Percentiles rank a stretch among this genome's conserved stretches.
Conservation (phyloP, 805 yeast species). For the Ogataea pini region DNA sequence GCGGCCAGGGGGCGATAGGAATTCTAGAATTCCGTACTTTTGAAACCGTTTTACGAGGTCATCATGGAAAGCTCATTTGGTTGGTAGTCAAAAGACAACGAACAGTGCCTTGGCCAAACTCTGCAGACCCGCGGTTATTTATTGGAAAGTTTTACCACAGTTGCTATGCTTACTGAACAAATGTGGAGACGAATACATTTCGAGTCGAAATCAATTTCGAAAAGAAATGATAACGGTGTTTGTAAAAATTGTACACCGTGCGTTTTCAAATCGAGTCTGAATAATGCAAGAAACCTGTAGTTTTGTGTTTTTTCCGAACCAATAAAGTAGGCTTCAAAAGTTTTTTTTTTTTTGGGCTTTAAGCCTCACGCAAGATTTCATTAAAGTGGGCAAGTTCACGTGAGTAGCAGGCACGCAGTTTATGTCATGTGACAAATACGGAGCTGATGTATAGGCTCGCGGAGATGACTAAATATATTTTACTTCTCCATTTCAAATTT, state of each 20-base stretch:
- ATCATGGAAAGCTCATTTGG: background rate
- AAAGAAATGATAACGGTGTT: background rate
- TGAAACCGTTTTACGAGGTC: background rate
- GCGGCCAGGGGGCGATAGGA: background rate
- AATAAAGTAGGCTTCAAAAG: too few species aligned
- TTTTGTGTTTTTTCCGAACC: too few species aligned
- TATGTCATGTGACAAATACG: too few species aligned
- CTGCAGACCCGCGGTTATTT: background rate
- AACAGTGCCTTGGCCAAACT: background rate
- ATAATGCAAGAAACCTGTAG: too few species aligned
- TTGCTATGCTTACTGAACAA: background rate
- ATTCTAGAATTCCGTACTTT: background rate
- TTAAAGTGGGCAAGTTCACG: too few species aligned
- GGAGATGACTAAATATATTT: too few species aligned
- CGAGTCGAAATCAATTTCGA: background rate
- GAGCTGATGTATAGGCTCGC: too few species aligned
- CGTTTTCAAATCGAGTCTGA: too few species aligned
- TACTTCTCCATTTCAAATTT: too few species aligned
- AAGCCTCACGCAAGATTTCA: too few species aligned
- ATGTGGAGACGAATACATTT: background rate
- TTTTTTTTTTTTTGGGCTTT: too few species aligned
- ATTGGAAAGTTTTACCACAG: constrained; percentile 1
- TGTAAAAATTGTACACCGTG: background rate
- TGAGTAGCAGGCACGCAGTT: too few species aligned
- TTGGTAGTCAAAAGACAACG: background rate